phyloP scores from a whole-genome alignment of 306 rosid species.

The Castanea crenata region DNA sequence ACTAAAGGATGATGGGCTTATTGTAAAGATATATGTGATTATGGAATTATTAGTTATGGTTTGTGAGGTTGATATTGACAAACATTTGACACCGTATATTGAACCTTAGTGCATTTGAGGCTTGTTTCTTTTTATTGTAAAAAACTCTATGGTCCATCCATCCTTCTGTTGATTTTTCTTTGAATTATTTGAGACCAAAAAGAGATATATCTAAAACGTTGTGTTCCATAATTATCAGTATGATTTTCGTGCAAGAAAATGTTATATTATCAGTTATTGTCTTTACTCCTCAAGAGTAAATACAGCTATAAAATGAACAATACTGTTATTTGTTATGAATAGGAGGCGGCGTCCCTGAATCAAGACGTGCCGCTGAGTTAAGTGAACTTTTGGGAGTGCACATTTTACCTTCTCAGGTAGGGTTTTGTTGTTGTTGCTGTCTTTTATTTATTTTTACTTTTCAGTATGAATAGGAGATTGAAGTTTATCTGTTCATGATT shows the following conservation, averaged over 20 bases:
- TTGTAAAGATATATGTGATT: not conserved
- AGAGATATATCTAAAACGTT: not conserved
- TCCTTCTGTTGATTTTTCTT: not conserved
- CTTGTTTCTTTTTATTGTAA: not conserved
- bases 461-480: not conserved
- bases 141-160: not conserved
- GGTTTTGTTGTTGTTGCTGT: not conserved
- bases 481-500: not conserved
- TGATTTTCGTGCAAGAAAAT: not conserved
- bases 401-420: constrained; percentile 36
- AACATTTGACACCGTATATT: accelerated
- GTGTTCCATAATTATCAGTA: not conserved
- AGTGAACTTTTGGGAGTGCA: constrained; percentile 30
- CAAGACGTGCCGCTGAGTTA: constrained; percentile 29
- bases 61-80: not conserved
- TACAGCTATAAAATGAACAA: not conserved
- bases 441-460: no score
- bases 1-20: not conserved
- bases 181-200: not conserved
- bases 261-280: not conserved
- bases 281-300: not conserved
- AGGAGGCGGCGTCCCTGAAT: constrained; percentile 40
- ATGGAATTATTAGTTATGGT: not conserved
- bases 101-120: not conserved
- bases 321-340: not conserved